Base-by-base conservation (phyloP, 73 alveolate genomes). In the Uronychia setigera region DNA sequence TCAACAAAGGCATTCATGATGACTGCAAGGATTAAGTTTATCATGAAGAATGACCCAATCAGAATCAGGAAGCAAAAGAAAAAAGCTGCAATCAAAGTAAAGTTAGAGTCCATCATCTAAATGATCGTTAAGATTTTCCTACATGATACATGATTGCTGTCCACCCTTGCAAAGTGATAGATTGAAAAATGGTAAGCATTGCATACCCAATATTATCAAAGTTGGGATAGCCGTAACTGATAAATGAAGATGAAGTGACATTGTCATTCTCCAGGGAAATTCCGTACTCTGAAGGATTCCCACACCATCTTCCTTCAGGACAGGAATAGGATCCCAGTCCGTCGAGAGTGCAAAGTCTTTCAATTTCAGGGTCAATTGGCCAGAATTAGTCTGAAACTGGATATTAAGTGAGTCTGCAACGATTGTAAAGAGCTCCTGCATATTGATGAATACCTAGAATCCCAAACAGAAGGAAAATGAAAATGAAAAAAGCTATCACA, bases 81-180 rank as follows among this genome's bases (percentile, higher is more conserved):
- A 9, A 82, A 26, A 29, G 25, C n/a, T 32, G 89, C 81, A 28
- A 82, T 9, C 26, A 75, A 14, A 25, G 80, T 82, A 58, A 26
- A 19, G 29, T 82, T 82, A 1, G 83, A 59, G 67, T 82, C 82
- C 89, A 82, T 82, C n/a, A n/a, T n/a, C n/a, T n/a, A n/a, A n/a
- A n/a, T n/a, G n/a, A 82, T 82, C 31, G 32, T 31, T 60, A 26
- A 60, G 67, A 88, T 90, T 91, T 25, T 80, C 84, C 59, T 79
- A 57, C 11, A 93, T 91, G 96, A n/a, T n/a, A n/a, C n/a, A n/a
- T n/a, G n/a, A n/a, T n/a, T n/a, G n/a, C n/a, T n/a, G n/a, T n/a
- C n/a, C 98, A 93, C 27, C 96, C 98, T 87, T 90, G 94, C 34
- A 93, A 32, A 77, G 94, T 91, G 31, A 86, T 94, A 90, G 35